Evolutionary conservation across 2,329 filamentous ascomycete genomes (phyloP).

Genomic region (Cladosporium sp.): DNA sequence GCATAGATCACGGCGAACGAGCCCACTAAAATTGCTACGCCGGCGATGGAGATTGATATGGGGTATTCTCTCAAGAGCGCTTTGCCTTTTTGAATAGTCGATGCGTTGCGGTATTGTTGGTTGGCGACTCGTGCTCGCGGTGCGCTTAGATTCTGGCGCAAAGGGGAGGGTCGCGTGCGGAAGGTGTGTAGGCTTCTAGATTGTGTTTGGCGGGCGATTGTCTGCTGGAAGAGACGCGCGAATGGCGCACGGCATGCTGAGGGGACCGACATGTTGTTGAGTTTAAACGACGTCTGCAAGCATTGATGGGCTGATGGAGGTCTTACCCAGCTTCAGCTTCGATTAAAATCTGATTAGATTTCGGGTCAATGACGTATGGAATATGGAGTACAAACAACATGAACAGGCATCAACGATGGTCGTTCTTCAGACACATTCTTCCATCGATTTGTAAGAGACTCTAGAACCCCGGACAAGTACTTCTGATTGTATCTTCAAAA

Average conservation of each 20-base stretch:
- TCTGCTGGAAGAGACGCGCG: slow-evolving; percentile 8
- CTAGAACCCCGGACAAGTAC: too few species aligned
- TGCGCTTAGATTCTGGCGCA: not conserved
- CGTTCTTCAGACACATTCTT: too few species aligned
- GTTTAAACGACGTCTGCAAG: not conserved
- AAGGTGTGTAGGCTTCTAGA: slow-evolving; percentile 24
- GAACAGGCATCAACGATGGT: not conserved
- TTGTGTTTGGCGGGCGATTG: slow-evolving; percentile 23
- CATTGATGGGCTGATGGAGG: not conserved
- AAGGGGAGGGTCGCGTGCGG: slow-evolving; percentile 15
- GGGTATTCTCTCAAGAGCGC: slow-evolving; percentile 21
- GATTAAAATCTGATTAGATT: not conserved
- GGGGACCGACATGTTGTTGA: slow-evolving; percentile 5
- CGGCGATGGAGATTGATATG: slow-evolving; percentile 22
- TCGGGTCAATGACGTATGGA: not conserved
- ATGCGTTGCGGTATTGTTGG: slow-evolving; percentile 25
- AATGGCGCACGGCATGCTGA: slow-evolving; percentile 10
- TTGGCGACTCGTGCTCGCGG: slow-evolving; percentile 9
- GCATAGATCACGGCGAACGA: slow-evolving; percentile 44
- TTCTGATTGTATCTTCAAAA: not conserved
- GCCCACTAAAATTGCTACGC: slow-evolving; percentile 38
- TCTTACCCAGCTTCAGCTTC: not conserved
- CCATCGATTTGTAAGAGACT: too few species aligned
- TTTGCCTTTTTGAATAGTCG: slow-evolving; percentile 15
- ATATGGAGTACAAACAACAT: not conserved